Conservation (phyloP, 176 grass and related monocot genomes). For the Carex littledalei region DNA sequence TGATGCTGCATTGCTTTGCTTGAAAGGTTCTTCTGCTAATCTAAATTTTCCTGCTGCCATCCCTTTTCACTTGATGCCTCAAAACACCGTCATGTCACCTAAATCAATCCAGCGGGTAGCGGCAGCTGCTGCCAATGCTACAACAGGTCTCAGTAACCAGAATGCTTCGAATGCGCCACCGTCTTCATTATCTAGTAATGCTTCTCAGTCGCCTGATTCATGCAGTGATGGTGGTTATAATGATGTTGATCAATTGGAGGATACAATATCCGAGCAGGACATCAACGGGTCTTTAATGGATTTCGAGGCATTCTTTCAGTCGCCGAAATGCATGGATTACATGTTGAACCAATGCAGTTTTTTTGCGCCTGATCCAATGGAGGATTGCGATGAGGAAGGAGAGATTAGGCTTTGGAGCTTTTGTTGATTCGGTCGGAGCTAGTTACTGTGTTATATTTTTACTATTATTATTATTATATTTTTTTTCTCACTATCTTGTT, state of each 20-base stretch:
- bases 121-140: conserved; percentile 55
- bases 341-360: conserved; percentile 62
- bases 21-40: conserved; percentile 82
- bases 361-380: conserved; percentile 42
- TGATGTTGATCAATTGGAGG: conserved; percentile 2
- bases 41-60: conserved; percentile 78
- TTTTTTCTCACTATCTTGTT: not conserved
- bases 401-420: conserved; percentile 87
- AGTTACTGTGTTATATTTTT: not conserved
- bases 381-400: conserved; percentile 78
- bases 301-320: conserved; percentile 84
- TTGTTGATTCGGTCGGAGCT: conserved; percentile 29
- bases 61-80: conserved; percentile 55
- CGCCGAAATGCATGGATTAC: conserved; percentile 83
- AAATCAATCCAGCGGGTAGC: conserved; percentile 91
- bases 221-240: not conserved
- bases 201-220: not conserved
- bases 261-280: not conserved
- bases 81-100: conserved; percentile 68
- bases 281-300: conserved; percentile 44
- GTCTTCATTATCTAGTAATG: not conserved
- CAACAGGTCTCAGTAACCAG: not conserved
- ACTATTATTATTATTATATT: not conserved
- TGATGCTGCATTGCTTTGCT: conserved; percentile 92
- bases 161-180: conserved; percentile 12